These are phyloP conservation scores for Xenoacremonium recifei DNA, from an alignment of 2,329 filamentous ascomycete species.

Conservation along the genomic window DNA sequence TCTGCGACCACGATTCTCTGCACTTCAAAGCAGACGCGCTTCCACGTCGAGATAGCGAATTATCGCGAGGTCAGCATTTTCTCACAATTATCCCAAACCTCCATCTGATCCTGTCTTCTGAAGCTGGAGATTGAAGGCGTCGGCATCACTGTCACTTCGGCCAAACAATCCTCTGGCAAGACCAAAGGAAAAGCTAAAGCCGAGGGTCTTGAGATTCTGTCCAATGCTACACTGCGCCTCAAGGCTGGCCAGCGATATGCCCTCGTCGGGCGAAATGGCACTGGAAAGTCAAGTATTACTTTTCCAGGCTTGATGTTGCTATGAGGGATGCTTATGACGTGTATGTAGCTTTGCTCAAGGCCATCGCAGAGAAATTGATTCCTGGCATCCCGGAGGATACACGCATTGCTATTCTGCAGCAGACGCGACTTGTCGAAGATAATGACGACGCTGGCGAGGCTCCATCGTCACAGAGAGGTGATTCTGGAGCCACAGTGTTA, in stretches of 20 bases:
- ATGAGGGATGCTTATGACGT: neutral
- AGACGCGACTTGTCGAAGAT: slow-evolving; percentile 52
- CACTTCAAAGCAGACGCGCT: slow-evolving; percentile 66
- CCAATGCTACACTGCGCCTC: slow-evolving; percentile 66
- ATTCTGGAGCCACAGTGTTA: slow-evolving; percentile 48
- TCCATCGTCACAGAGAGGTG: slow-evolving; percentile 5
- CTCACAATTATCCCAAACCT: neutral
- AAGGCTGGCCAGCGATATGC: slow-evolving; percentile 76
- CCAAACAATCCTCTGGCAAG: slow-evolving; percentile 45
- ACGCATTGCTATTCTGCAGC: slow-evolving; percentile 66
- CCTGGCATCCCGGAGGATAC: slow-evolving; percentile 70
- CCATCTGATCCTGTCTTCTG: neutral
- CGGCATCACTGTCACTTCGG: slow-evolving; percentile 61
- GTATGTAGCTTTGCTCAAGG: slow-evolving; percentile 63
- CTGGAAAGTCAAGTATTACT: slow-evolving; percentile 72
- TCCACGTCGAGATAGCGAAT: slow-evolving; percentile 55
- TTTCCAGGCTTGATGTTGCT: slow-evolving; percentile 1
- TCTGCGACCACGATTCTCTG: slow-evolving; percentile 56
- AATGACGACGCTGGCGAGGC: slow-evolving; percentile 32
- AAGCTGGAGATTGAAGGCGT: slow-evolving; percentile 72
- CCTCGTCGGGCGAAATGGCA: slow-evolving; percentile 76
- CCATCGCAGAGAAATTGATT: slow-evolving; percentile 75
- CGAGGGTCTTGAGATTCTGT: slow-evolving; percentile 64
- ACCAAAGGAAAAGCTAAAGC: slow-evolving; percentile 45
- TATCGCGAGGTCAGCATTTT: slow-evolving; percentile 49